Evolutionary conservation across 768 basidiomycete species (phyloP).

Genomic region (Galerina sulciceps): DNA sequence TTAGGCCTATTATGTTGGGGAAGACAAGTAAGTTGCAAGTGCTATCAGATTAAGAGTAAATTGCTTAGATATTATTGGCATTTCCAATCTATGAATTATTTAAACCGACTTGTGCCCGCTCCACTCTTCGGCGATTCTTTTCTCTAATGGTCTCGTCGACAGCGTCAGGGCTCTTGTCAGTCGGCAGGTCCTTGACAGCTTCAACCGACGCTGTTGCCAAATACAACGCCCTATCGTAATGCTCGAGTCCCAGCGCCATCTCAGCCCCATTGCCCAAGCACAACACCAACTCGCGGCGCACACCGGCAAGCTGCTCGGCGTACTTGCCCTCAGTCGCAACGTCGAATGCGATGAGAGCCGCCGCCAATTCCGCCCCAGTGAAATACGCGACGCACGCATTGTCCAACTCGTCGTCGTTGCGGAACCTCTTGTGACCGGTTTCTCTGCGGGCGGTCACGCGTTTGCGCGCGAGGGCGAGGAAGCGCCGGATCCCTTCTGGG

Average conservation of each 20-base stretch:
- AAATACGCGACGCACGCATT: slow-evolving; percentile 27
- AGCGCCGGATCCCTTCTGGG: slow-evolving; percentile 23
- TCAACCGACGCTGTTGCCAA: slow-evolving; percentile 28
- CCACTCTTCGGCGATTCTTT: slow-evolving; percentile 29
- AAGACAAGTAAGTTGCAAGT: too few species aligned
- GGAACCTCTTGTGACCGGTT: slow-evolving; percentile 9
- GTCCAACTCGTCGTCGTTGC: slow-evolving; percentile 16
- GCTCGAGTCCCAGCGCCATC: slow-evolving; percentile 28
- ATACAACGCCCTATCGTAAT: slow-evolving; percentile 25
- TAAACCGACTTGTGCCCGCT: neutral
- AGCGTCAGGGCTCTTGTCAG: slow-evolving; percentile 7
- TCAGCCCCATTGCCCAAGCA: slow-evolving; percentile 38
- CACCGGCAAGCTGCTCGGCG: slow-evolving; percentile 19
- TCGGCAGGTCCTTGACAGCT: slow-evolving; percentile 20
- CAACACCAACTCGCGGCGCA: slow-evolving; percentile 31
- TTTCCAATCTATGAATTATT: too few species aligned
- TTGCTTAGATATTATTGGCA: too few species aligned
- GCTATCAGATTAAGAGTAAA: too few species aligned
- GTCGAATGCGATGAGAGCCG: slow-evolving; percentile 34
- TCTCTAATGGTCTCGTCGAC: slow-evolving; percentile 17
- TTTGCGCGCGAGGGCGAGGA: slow-evolving; percentile 22
- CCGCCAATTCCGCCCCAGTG: slow-evolving; percentile 35
- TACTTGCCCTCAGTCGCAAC: slow-evolving; percentile 28
- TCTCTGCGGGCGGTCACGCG: slow-evolving; percentile 5
- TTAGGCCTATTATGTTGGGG: too few species aligned